A percentile compares a stretch with the other conserved stretches of the same genome.
Conservation (phyloP, 352 stramenopile species). For the Globisporangium uncinulatum region DNA sequence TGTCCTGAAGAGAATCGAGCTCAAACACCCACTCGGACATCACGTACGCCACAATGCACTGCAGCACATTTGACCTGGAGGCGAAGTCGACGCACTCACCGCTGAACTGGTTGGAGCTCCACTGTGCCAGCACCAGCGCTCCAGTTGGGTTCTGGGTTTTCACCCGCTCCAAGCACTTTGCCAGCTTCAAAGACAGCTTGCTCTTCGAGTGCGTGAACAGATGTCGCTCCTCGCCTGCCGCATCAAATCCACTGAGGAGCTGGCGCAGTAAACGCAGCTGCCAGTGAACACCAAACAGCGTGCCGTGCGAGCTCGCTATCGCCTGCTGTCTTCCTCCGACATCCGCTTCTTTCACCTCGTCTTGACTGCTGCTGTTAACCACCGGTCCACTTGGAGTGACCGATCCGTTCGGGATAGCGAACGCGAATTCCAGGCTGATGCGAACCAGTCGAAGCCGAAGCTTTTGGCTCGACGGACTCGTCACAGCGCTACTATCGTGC, state of each 20-base stretch:
- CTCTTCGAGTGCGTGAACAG: constrained; percentile 49
- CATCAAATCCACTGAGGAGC: too few species aligned
- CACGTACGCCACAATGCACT: constrained; percentile 39
- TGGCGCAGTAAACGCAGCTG: constrained; percentile 18
- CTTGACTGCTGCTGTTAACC: too few species aligned
- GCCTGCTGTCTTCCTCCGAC: too few species aligned
- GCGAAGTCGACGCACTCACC: constrained; percentile 31
- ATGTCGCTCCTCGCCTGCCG: too few species aligned
- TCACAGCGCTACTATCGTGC: background rate
- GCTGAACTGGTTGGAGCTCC: constrained; percentile 9
- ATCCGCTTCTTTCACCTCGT: too few species aligned
- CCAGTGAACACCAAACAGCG: constrained; percentile 30
- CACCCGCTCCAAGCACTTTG: constrained; percentile 7
- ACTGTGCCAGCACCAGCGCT: constrained; percentile 21
- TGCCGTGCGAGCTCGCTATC: background rate
- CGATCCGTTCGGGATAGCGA: constrained; percentile 22
- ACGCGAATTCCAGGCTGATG: constrained; percentile 48
- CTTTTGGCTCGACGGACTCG: constrained; percentile 14
- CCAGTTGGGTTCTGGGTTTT: constrained; percentile 12
- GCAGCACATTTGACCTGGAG: constrained; percentile 21
- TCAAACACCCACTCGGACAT: constrained; percentile 24
- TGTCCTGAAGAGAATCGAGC: background rate
- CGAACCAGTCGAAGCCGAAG: constrained; percentile 37
- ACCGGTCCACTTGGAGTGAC: constrained; percentile 5
- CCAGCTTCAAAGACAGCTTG: constrained; percentile 22